Percentiles rank a stretch among this genome's conserved stretches.
Evolutionary conservation across 768 basidiomycete species (phyloP).

Genomic region (Suillus bovinus): DNA sequence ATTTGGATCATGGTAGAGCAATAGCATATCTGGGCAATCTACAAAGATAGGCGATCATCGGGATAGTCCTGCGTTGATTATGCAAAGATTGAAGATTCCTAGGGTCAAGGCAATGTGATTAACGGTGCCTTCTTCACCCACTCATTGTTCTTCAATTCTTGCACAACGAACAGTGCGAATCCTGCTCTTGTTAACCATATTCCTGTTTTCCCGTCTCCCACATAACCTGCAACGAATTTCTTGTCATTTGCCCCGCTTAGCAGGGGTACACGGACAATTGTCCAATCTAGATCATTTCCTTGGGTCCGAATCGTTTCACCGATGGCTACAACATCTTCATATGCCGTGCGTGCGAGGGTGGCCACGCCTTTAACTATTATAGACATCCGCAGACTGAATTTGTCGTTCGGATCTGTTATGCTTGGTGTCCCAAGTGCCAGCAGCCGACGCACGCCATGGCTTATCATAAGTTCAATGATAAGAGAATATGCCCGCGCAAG

Average conservation of each 20-base stretch:
- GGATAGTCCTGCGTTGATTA: not conserved
- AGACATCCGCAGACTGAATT: slow-evolving; percentile 42
- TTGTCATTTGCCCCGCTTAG: slow-evolving; percentile 50
- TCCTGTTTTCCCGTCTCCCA: slow-evolving; percentile 61
- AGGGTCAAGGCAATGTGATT: slow-evolving; percentile 32
- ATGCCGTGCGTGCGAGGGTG: slow-evolving; percentile 54
- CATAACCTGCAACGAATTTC: slow-evolving; percentile 58
- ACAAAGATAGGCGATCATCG: not conserved
- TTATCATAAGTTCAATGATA: slow-evolving; percentile 58
- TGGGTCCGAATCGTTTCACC: slow-evolving; percentile 54
- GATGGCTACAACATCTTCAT: slow-evolving; percentile 65
- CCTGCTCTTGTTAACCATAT: slow-evolving; percentile 53
- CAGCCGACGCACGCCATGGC: slow-evolving; percentile 53
- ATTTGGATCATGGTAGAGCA: not conserved
- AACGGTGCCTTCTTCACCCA: slow-evolving; percentile 54
- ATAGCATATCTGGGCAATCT: not conserved
- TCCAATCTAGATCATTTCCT: slow-evolving; percentile 61
- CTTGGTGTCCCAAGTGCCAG: slow-evolving; percentile 69
- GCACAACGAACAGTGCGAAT: slow-evolving; percentile 59
- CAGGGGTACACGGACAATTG: slow-evolving; percentile 67
- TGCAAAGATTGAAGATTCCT: not conserved
- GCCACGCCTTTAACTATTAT: slow-evolving; percentile 39
- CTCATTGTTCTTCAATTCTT: slow-evolving; percentile 54
- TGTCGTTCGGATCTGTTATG: slow-evolving; percentile 61
- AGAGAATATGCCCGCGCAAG: slow-evolving; percentile 59